Conservation (phyloP, 306 rosid species). For the Citrullus colocynthis region DNA sequence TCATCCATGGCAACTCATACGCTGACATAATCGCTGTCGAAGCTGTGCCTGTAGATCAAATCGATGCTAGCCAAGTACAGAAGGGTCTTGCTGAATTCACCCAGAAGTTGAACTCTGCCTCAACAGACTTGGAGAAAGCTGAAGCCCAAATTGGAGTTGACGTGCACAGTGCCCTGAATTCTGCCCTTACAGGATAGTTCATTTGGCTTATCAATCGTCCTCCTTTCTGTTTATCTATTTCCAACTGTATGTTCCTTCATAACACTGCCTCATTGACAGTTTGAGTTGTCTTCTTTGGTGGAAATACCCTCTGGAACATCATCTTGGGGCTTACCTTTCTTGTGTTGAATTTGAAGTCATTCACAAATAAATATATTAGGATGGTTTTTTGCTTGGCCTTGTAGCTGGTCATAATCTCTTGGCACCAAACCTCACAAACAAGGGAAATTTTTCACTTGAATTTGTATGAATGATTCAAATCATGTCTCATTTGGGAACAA, state of each 20-base stretch:
- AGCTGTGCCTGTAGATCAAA: conserved; percentile 72
- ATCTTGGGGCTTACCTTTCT: neutral
- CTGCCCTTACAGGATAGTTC: conserved; percentile 59
- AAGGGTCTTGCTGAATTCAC: conserved; percentile 91
- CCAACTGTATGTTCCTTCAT: neutral
- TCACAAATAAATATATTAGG: conserved; percentile 4
- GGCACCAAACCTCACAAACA: neutral
- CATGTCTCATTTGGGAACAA: neutral
- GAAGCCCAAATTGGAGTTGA: conserved; percentile 98
- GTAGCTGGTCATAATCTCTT: neutral
- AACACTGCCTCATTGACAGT: conserved; percentile 9
- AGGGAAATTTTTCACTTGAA: neutral
- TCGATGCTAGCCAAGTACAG: conserved; percentile 66
- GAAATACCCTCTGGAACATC: neutral
- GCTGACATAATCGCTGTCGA: conserved; percentile 81
- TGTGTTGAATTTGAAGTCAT: conserved; percentile 1
- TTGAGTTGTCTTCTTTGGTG: neutral
- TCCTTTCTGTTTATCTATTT: neutral
- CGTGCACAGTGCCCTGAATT: conserved; percentile 76
- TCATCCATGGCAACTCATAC: conserved; percentile 81
- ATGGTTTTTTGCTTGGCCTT: conserved; percentile 8
- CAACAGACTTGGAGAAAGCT: conserved; percentile 93
- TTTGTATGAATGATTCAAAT: neutral
- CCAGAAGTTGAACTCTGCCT: conserved; percentile 83
- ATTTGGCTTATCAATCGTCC: conserved; percentile 1